Percentiles rank a stretch among this genome's conserved stretches.
These are phyloP conservation scores for Fusarium pilosicola DNA, from an alignment of 2,329 filamentous ascomycete genomes.

Conservation along the genomic window DNA sequence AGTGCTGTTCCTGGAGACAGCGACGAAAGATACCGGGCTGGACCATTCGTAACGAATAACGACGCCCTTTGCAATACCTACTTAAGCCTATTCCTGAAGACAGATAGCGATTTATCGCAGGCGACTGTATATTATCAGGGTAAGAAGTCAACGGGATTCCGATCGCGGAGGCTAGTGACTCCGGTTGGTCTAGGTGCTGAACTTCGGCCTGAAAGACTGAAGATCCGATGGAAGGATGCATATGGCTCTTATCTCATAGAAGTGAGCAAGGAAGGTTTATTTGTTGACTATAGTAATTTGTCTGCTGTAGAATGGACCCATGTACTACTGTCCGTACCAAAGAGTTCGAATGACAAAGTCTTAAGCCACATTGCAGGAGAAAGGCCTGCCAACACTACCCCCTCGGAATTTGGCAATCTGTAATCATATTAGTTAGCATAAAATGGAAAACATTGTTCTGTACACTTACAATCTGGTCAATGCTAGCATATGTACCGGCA, in stretches of 20 bases:
- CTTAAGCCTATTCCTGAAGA: accelerated
- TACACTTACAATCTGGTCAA: conserved; percentile 44
- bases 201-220: background rate
- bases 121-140: accelerated
- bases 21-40: background rate
- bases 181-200: background rate
- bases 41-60: background rate
- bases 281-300: background rate
- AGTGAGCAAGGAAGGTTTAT: background rate
- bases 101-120: accelerated
- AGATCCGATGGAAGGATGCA: too few relatives aligned
- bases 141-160: background rate
- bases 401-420: conserved; percentile 37
- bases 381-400: conserved; percentile 38
- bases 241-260: background rate
- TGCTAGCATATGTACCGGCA: conserved; percentile 46
- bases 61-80: background rate
- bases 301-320: background rate
- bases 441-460: too few relatives aligned
- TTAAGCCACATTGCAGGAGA: conserved; percentile 32
- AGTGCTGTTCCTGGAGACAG: background rate
- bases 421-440: background rate
- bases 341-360: too few relatives aligned
- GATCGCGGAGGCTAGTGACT: background rate
- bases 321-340: background rate